These are phyloP conservation scores for Lachnellula hyalina DNA, from an alignment of 2,329 filamentous ascomycete genomes.

Conservation along the genomic window DNA sequence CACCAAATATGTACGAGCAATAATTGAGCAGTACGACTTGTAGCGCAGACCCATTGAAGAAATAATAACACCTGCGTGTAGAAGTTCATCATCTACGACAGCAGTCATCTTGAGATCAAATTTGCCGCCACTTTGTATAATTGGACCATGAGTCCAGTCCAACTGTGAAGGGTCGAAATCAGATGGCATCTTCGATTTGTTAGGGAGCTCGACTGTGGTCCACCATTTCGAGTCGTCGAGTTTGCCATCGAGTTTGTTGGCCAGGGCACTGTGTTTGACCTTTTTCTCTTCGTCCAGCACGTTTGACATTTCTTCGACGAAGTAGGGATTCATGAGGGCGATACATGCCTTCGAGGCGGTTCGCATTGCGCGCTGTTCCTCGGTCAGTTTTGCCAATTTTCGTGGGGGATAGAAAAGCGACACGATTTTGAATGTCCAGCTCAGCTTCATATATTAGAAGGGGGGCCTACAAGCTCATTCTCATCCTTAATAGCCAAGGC, in stretches of 20 bases:
- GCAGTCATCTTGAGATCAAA: conserved; percentile 82
- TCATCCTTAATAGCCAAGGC: conserved; percentile 94
- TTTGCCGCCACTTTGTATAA: conserved; percentile 91
- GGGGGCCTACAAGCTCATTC: conserved; percentile 62
- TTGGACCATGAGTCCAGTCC: conserved; percentile 88
- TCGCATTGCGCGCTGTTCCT: conserved; percentile 70
- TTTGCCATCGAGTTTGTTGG: conserved; percentile 85
- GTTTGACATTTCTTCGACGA: conserved; percentile 96
- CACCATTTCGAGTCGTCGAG: conserved; percentile 94
- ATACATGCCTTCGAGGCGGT: conserved; percentile 92
- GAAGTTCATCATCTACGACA: conserved; percentile 72
- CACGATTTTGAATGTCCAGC: too few relatives aligned
- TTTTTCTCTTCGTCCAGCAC: conserved; percentile 96
- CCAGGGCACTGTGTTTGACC: conserved; percentile 80
- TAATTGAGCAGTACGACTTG: conserved; percentile 89
- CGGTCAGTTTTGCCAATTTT: neutral
- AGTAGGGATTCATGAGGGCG: conserved; percentile 91
- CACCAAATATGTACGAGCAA: conserved; percentile 90
- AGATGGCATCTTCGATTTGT: conserved; percentile 69
- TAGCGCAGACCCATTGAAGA: conserved; percentile 89
- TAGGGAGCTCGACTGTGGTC: conserved; percentile 67
- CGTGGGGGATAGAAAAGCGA: too few relatives aligned
- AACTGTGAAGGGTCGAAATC: conserved; percentile 86
- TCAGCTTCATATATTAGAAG: too few relatives aligned
- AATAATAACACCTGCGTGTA: conserved; percentile 91